Evolutionary conservation across 2,329 filamentous ascomycete genomes (phyloP), one percentile per base, ranked within the genome.

Genomic region (Fusarium mexicanum): DNA sequence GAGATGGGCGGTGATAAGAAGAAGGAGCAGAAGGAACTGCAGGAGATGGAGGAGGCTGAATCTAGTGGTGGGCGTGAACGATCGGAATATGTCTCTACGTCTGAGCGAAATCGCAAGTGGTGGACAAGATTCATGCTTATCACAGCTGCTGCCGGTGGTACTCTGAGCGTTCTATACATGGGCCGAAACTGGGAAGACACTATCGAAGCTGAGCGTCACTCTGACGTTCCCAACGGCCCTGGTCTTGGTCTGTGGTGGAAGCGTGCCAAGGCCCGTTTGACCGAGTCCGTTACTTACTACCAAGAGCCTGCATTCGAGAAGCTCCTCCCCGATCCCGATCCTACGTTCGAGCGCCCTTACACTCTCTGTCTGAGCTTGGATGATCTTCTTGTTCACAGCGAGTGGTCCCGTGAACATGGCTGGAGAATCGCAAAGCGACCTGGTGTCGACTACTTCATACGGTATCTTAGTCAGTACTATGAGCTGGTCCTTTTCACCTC

Each of bases 381-480:
- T 82, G 96, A 99, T 82, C 89, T 99, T 78, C 89, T 99, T 61
- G 91, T 99, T 37, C 96, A 98, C 85, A 97, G 94, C 80, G 94
- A 98, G 81, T 99, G 96, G 96, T 90, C 91, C 31, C 91, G 96
- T 65, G 94, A 98, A 81, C 93, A 98, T 80, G 96, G 96, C 67
- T 99, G 96, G 95, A 91, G 96, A 76, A 89, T 97, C 71, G 96
- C 96, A 35, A 99, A 99, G 86, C 91, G 96, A 57, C 96, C 96
- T 41, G 96, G 96, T 51, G 90, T 97, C 71, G 96, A 99, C 85
- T 99, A 99, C 86, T 99, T 99, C 86, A 86, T 99, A 73, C 94
- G 94, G 80, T 99, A 99, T 83, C 89, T 99, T 55, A 96, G 94
- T 84, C 95, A 98, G 83, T 98, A 99, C 88, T 99, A 98, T 81